Evolutionary conservation across 169 alveolate species (phyloP).

Genomic region (Cystoisospora suis): DNA sequence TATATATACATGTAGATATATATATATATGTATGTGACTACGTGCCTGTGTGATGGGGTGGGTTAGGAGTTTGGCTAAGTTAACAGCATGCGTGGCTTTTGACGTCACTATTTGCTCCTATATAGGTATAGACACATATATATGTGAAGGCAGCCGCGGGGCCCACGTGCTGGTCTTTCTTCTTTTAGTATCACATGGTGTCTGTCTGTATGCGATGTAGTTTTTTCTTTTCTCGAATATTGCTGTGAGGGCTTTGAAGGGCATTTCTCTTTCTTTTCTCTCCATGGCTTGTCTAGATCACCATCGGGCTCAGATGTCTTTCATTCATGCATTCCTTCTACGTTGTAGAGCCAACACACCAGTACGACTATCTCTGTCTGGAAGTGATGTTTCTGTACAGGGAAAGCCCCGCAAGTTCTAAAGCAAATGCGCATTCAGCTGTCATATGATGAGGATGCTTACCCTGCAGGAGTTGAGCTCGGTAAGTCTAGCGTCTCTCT

Average conservation of each 20-base stretch:
- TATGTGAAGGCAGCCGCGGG: not conserved
- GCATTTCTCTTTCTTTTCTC: not conserved
- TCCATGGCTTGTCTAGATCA: not conserved
- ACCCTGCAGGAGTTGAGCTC: constrained; percentile 64
- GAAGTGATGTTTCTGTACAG: not conserved
- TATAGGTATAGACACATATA: not conserved
- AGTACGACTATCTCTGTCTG: no score
- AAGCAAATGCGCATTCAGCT: constrained; percentile 54
- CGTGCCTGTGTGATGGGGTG: no score
- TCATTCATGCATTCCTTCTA: no score
- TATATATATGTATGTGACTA: no score
- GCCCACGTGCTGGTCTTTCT: not conserved
- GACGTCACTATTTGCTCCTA: not conserved
- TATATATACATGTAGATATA: no score
- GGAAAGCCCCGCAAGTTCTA: not conserved
- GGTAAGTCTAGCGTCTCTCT: constrained; percentile 29
- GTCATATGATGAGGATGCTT: constrained; percentile 61
- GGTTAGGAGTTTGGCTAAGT: not conserved
- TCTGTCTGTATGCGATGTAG: not conserved
- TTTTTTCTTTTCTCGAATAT: no score
- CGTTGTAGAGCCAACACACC: no score
- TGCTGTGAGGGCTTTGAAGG: not conserved
- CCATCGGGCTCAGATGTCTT: no score
- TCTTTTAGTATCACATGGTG: not conserved
- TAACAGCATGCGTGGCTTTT: not conserved